phyloP scores from a whole-genome alignment of 2,329 filamentous ascomycete genomes.

The Pseudophaeomoniella oleicola region DNA sequence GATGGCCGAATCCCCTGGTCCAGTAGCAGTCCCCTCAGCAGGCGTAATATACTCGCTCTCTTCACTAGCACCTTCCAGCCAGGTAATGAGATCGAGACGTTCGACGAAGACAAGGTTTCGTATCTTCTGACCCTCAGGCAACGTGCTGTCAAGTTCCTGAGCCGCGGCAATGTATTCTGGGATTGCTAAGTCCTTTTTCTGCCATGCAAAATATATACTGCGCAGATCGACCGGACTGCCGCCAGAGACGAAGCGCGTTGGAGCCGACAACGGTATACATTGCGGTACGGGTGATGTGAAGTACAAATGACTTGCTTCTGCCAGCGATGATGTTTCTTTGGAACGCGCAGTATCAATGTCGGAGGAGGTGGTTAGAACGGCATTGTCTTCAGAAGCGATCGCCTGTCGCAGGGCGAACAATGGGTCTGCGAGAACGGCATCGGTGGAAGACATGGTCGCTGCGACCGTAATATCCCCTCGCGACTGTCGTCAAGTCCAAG shows the following conservation, averaged over 20 bases:
- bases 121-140: slow-evolving; percentile 49
- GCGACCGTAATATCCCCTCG: no score
- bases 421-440: slow-evolving; percentile 43
- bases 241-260: slow-evolving; percentile 78
- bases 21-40: slow-evolving; percentile 24
- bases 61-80: slow-evolving; percentile 78
- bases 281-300: slow-evolving; percentile 48
- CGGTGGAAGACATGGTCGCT: slow-evolving; percentile 27
- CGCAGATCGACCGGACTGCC: slow-evolving; percentile 66
- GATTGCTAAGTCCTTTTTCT: slow-evolving; percentile 79
- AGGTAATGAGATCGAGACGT: slow-evolving; percentile 79
- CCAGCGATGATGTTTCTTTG: slow-evolving; percentile 47
- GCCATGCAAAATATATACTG: slow-evolving; percentile 92
- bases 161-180: slow-evolving; percentile 83
- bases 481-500: no score
- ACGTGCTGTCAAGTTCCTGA: slow-evolving; percentile 63
- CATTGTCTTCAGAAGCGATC: slow-evolving; percentile 55
- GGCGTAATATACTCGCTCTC: slow-evolving; percentile 89
- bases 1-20: slow-evolving; percentile 26
- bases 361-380: slow-evolving; percentile 58
- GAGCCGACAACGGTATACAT: slow-evolving; percentile 52
- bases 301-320: slow-evolving; percentile 62
- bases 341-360: slow-evolving; percentile 46
- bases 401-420: slow-evolving; percentile 72
- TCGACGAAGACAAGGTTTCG: slow-evolving; percentile 87